Percentiles rank a stretch among this genome's conserved stretches.
These are phyloP conservation scores for Blastobotrys robertii DNA, from an alignment of 805 yeast genomes.

Conservation along the genomic window DNA sequence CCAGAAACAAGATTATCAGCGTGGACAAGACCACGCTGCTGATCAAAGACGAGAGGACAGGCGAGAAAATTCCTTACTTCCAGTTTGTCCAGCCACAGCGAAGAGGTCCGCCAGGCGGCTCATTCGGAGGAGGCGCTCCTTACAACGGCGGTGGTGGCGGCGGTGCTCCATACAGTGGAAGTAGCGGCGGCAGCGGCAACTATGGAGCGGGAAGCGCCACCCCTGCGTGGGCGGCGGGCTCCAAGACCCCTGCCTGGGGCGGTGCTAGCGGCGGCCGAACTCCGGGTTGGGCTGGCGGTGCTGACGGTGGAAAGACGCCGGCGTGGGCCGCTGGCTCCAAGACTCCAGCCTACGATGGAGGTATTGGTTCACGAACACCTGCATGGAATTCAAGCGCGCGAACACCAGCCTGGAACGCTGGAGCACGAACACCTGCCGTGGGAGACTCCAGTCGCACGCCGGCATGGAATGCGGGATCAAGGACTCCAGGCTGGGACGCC, in stretches of 20 bases:
- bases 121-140: slow-evolving; percentile 26
- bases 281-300: slow-evolving; percentile 43
- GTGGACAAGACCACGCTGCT: slow-evolving; percentile 71
- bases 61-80: slow-evolving; percentile 56
- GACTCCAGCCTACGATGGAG: slow-evolving; percentile 39
- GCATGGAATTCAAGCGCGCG: slow-evolving; percentile 32
- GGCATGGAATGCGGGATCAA: slow-evolving; percentile 33
- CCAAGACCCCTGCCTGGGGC: slow-evolving; percentile 27
- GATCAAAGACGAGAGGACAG: slow-evolving; percentile 45
- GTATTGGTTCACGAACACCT: slow-evolving; percentile 28
- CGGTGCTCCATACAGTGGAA: slow-evolving; percentile 43
- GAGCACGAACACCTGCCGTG: slow-evolving; percentile 34
- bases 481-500: slow-evolving; percentile 31
- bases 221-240: slow-evolving; percentile 20
- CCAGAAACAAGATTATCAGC: slow-evolving; percentile 80
- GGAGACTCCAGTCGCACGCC: slow-evolving; percentile 26
- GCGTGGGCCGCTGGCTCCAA: slow-evolving; percentile 32
- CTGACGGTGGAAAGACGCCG: slow-evolving; percentile 26
- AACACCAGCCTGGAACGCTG: slow-evolving; percentile 34
- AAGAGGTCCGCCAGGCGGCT: slow-evolving; percentile 22
- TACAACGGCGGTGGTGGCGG: slow-evolving; percentile 34
- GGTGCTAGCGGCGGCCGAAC: slow-evolving; percentile 35
- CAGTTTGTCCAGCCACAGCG: slow-evolving; percentile 43
- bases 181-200: slow-evolving; percentile 12
- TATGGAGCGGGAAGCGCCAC: slow-evolving; percentile 19